Evolutionary conservation across 2,329 filamentous ascomycete genomes (phyloP).

Genomic region (Aspergillus bombycis): DNA sequence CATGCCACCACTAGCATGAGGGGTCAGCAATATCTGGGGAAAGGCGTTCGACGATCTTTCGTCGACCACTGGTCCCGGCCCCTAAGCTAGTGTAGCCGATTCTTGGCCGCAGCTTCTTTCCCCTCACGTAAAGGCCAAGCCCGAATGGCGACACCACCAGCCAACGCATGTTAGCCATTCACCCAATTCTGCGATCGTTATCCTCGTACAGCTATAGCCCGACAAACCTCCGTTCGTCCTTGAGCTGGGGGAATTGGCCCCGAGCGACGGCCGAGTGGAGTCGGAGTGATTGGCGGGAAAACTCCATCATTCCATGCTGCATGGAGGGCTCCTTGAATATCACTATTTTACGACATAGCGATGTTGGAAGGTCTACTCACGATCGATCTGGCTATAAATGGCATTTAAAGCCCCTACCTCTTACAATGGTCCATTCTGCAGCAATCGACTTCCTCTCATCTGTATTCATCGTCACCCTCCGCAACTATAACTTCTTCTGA

Average conservation of each 20-base stretch:
- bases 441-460: background rate
- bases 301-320: background rate
- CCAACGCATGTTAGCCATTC: background rate
- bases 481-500: background rate
- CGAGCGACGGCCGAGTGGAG: background rate
- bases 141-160: background rate
- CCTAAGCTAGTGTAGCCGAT: background rate
- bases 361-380: background rate
- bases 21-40: background rate
- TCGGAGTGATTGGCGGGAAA: background rate
- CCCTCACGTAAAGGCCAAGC: background rate
- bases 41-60: background rate
- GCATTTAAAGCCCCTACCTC: too few relatives aligned
- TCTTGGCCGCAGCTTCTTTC: background rate
- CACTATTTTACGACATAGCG: too few relatives aligned
- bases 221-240: background rate
- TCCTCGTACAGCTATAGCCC: background rate
- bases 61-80: background rate
- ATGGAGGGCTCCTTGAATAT: background rate
- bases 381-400: background rate
- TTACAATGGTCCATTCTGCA: background rate
- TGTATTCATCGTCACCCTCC: background rate
- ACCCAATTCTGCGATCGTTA: background rate
- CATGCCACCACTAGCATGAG: background rate
- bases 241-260: background rate